These are phyloP conservation scores for Trichoderma erinaceum DNA, from an alignment of 495 filamentous ascomycete species.

Conservation along the genomic window DNA sequence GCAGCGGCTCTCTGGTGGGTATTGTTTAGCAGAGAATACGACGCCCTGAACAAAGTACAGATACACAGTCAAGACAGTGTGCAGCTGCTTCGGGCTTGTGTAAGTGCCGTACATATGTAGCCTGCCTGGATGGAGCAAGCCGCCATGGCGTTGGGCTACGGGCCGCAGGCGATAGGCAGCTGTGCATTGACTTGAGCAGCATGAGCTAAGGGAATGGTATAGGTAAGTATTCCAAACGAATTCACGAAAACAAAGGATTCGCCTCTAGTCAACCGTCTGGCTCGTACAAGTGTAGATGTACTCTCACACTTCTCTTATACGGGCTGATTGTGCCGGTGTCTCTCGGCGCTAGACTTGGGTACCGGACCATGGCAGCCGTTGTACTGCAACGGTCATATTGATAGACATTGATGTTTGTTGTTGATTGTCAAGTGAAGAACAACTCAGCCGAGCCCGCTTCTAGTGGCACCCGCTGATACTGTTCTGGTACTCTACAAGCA, in stretches of 20 bases:
- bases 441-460: no score
- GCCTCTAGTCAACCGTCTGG: no score
- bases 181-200: background rate
- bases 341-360: background rate
- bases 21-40: no score
- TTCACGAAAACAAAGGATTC: background rate
- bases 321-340: background rate
- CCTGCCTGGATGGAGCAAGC: background rate
- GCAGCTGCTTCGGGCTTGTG: background rate
- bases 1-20: background rate
- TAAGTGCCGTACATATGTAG: background rate
- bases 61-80: background rate
- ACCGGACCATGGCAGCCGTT: background rate
- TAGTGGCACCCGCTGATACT: no score
- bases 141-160: slow-evolving; percentile 3
- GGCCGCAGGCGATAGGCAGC: slow-evolving; percentile 11
- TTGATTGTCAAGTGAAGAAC: no score
- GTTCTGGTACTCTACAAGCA: no score
- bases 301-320: background rate
- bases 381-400: no score
- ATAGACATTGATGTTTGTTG: no score
- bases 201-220: background rate
- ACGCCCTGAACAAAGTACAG: background rate
- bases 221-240: background rate
- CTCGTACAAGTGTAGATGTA: background rate